These are phyloP conservation scores for Xylaria multiplex DNA, from an alignment of 2,329 filamentous ascomycete genomes.

Conservation along the genomic window DNA sequence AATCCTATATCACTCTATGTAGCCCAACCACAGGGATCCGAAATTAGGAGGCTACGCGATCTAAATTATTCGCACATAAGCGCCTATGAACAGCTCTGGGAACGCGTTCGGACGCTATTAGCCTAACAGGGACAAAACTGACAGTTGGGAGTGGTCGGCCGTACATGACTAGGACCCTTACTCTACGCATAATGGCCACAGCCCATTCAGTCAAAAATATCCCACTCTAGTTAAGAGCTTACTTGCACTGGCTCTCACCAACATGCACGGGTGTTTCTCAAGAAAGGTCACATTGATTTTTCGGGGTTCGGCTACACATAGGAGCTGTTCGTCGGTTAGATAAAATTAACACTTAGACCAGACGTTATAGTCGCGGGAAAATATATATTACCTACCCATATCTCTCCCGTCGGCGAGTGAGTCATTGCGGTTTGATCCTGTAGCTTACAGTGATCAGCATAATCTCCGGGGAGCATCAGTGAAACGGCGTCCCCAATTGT, in stretches of 20 bases:
- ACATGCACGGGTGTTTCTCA: not conserved
- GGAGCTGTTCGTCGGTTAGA: not conserved
- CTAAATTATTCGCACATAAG: not conserved
- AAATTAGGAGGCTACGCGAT: not conserved
- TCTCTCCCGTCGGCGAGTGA: not conserved
- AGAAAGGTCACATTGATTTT: not conserved
- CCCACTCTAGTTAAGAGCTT: not conserved
- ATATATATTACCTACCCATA: not conserved
- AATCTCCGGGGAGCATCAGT: not conserved
- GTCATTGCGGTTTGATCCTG: not conserved
- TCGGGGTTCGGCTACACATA: not conserved
- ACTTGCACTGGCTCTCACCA: not conserved
- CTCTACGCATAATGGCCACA: not conserved
- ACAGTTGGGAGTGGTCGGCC: not conserved
- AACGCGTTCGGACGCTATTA: not conserved
- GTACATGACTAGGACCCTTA: not conserved
- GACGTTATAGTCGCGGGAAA: not conserved
- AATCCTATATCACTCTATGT: not conserved
- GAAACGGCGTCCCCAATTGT: not conserved
- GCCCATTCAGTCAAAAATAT: not conserved
- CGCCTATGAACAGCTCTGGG: not conserved
- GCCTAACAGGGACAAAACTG: not conserved
- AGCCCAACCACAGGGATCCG: not conserved
- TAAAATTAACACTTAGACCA: not conserved
- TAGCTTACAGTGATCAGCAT: not conserved